Conservation (phyloP, 2,329 filamentous ascomycete species). For the Passalora sequoiae region DNA sequence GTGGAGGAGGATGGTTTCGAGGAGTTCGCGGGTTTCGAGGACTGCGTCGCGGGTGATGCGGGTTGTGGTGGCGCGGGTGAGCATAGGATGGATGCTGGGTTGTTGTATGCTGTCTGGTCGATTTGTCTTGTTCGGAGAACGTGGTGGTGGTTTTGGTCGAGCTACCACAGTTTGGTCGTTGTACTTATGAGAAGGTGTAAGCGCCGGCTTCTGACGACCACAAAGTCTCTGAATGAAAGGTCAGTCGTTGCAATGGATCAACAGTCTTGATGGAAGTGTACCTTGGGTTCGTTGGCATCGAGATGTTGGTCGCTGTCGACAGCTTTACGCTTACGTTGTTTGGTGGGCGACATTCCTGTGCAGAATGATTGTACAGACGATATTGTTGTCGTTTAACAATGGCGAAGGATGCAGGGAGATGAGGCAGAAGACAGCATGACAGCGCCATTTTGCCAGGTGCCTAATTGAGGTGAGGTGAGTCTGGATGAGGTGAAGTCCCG, state of each 20-base stretch:
- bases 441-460: too few relatives aligned
- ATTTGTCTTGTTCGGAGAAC: neutral
- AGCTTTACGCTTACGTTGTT: neutral
- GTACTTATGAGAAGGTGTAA: too few relatives aligned
- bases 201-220: too few relatives aligned
- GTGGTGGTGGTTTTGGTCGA: too few relatives aligned
- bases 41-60: conserved; percentile 7
- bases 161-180: too few relatives aligned
- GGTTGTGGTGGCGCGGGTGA: conserved; percentile 12
- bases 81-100: conserved; percentile 11
- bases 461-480: neutral
- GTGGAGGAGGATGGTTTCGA: conserved; percentile 15
- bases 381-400: neutral
- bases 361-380: neutral
- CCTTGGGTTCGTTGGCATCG: too few relatives aligned
- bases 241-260: neutral
- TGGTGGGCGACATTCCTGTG: too few relatives aligned
- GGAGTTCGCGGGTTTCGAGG: conserved; percentile 19
- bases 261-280: too few relatives aligned
- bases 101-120: too few relatives aligned
- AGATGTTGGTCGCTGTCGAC: neutral
- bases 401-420: neutral
- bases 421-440: neutral
- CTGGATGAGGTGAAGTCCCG: neutral
- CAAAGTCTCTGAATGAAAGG: too few relatives aligned